A percentile compares a stretch with the other conserved stretches of the same genome.
phyloP scores from a whole-genome alignment of 352 stramenopile genomes.

The Aphanomyces euteiches region DNA sequence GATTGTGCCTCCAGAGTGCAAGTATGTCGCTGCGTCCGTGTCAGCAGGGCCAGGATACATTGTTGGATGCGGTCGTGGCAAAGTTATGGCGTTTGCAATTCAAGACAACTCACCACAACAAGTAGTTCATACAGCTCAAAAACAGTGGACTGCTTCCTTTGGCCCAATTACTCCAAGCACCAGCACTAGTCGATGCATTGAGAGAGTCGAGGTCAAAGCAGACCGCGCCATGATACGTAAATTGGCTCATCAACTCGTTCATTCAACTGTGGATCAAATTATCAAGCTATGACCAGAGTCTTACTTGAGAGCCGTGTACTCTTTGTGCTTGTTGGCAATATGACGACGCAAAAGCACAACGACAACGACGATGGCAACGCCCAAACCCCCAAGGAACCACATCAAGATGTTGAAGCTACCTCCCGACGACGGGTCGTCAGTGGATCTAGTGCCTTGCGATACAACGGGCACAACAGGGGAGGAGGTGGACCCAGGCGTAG shows the following conservation, averaged over 20 bases:
- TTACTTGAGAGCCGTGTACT: conserved; percentile 16
- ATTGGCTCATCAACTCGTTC: too few relatives aligned
- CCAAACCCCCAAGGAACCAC: conserved; percentile 9
- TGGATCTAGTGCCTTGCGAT: neutral
- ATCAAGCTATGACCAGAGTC: neutral
- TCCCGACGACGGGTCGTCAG: neutral
- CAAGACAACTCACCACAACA: neutral
- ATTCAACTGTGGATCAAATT: neutral
- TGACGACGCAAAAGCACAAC: conserved; percentile 14
- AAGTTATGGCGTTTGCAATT: neutral
- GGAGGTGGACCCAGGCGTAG: neutral
- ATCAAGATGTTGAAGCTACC: neutral
- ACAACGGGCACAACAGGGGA: neutral
- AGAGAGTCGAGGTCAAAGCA: too few relatives aligned
- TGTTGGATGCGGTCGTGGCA: conserved; percentile 3
- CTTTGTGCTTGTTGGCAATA: conserved; percentile 18
- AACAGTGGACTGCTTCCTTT: too few relatives aligned
- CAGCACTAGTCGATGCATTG: too few relatives aligned
- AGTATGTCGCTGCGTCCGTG: neutral
- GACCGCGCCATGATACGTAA: too few relatives aligned
- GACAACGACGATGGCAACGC: conserved; percentile 1
- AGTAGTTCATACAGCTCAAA: neutral
- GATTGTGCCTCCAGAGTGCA: neutral
- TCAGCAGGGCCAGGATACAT: neutral
- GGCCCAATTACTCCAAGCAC: too few relatives aligned